Evolutionary conservation across 768 basidiomycete genomes (phyloP), one percentile per base, ranked within the genome.

Genomic region (Tulasnella sp.): DNA sequence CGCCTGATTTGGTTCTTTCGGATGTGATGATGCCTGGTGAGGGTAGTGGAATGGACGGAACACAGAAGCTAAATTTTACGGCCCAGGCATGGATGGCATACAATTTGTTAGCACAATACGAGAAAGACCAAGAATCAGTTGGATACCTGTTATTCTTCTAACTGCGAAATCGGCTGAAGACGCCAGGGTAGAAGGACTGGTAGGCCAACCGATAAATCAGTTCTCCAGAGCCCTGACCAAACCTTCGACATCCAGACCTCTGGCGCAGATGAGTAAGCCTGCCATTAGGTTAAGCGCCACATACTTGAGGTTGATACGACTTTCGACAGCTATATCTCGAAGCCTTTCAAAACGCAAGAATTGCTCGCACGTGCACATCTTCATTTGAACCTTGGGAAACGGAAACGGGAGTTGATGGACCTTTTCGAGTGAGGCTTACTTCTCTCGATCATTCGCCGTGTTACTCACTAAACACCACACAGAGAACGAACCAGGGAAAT

Each of bases 321-420:
- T 1, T 24, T 68, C 73, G 7, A 34, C 40, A 85, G 86, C 76
- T 87, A 85, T 78, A 81, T 87, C 19, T 80, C 83, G 18, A 87
- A 87, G 80, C 87, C 87, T 1, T 87, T 87, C 83, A 84, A 83
- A 56, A 82, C 85, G 1, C 83, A 84, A 71, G 86, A 87, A 78
- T 81, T 87, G 14, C 78, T 87, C 40, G 87, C 87, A 9, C 83
- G 87, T 24, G 85, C 84, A 7, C 84, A 86, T 74, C 82, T 87
- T 21, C 86, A 87, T 71, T 83, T 87, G 76, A 86, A 87, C 56
- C 81, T 87, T 10, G 86, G 86, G 24, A 87, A 87, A 75, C 83
- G 83, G 16, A 81, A 80, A 76, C 58, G 74, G 6, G 83, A 83
- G 56, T 80, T 48, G 81, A 82, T n/a, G 71, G 38, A 31, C 31